phyloP scores from a whole-genome alignment of 208 protist species.

The Leishmania tropica region DNA sequence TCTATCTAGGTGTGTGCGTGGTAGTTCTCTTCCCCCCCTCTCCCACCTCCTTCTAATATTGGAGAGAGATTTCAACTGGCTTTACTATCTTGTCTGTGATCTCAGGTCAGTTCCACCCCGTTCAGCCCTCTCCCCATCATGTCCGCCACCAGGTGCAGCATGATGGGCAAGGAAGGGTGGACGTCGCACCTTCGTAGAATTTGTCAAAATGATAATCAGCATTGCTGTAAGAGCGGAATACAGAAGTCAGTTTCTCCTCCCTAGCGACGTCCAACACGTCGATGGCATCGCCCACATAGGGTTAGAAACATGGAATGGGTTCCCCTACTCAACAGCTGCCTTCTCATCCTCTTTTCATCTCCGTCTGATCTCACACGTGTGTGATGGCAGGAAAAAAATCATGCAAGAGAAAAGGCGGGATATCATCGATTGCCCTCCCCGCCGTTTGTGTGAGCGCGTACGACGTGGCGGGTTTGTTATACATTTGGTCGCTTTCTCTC shows the following conservation, averaged over 20 bases:
- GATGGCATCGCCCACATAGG: not conserved
- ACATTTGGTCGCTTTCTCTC: not conserved
- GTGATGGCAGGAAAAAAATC: not conserved
- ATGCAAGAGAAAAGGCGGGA: not conserved
- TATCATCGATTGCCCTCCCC: not conserved
- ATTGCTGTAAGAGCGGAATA: not conserved
- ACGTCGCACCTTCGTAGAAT: not conserved
- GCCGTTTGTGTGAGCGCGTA: not conserved
- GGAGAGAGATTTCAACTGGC: no score
- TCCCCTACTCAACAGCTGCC: not conserved
- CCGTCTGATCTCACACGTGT: not conserved
- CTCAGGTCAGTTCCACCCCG: no score
- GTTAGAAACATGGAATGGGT: not conserved
- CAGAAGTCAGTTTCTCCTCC: not conserved
- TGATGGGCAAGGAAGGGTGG: no score
- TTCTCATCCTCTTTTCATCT: not conserved
- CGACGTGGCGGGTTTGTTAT: not conserved
- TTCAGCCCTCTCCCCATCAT: not conserved
- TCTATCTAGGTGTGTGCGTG: not conserved
- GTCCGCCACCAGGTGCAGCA: not conserved
- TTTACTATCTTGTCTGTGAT: no score
- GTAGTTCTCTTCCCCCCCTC: not conserved
- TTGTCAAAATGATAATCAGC: not conserved
- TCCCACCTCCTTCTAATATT: no score
- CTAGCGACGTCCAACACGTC: not conserved